phyloP scores from a whole-genome alignment of 169 alveolate genomes.

The Eimeria necatrix region DNA sequence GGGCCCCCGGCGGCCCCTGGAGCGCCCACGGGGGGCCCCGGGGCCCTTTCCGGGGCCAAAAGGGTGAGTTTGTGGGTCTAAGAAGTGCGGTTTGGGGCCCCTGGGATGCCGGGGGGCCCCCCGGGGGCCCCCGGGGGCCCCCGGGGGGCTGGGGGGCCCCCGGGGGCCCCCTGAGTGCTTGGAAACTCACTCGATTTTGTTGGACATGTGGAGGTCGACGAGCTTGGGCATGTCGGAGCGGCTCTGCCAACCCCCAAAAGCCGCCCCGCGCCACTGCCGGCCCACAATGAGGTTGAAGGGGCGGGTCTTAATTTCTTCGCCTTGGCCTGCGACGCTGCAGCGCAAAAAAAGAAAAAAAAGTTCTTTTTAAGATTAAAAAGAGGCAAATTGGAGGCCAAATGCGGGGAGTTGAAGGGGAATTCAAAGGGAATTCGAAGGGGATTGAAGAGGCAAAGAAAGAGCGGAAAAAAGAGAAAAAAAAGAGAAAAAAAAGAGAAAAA shows the following conservation, averaged over 20 bases:
- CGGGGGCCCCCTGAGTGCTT: background rate
- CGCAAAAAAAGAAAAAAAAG: background rate
- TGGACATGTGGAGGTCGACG: slow-evolving; percentile 83
- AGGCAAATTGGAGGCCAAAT: no score
- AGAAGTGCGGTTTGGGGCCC: no score
- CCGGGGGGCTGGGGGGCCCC: no score
- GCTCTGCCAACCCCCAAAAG: slow-evolving; percentile 92
- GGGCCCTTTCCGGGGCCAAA: no score
- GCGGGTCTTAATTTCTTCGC: slow-evolving; percentile 89
- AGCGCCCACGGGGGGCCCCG: no score
- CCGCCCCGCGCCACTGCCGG: slow-evolving; percentile 92
- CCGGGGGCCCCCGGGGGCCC: background rate
- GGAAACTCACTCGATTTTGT: slow-evolving; percentile 11
- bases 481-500: background rate
- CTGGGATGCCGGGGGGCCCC: background rate
- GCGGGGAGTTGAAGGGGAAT: background rate
- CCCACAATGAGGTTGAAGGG: slow-evolving; percentile 93
- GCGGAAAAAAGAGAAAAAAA: background rate
- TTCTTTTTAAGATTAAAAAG: no score
- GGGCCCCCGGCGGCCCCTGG: no score
- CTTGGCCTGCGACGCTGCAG: slow-evolving; percentile 89
- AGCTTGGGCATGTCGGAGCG: slow-evolving; percentile 89
- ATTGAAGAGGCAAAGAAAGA: background rate
- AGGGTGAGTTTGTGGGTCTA: no score
- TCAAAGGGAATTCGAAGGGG: background rate